Percentiles rank a stretch among this genome's conserved stretches.
Evolutionary conservation across 352 stramenopile genomes (phyloP).

Genomic region (Albugo candida): DNA sequence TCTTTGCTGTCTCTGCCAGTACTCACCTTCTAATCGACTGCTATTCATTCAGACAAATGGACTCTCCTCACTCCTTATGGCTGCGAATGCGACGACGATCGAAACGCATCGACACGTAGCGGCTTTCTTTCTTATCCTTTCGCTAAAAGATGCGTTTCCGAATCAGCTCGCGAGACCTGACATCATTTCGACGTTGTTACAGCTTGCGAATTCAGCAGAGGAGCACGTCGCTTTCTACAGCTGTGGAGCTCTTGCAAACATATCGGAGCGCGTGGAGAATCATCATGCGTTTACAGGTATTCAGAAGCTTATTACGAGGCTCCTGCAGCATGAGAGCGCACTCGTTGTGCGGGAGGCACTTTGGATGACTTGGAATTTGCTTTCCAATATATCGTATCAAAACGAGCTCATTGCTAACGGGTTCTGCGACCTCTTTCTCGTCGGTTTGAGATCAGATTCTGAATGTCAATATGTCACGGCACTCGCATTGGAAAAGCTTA

Average conservation of each 20-base stretch:
- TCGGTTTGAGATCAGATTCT: constrained; percentile 76
- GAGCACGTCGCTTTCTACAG: constrained; percentile 83
- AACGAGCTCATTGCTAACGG: constrained; percentile 80
- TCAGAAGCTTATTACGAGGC: constrained; percentile 34
- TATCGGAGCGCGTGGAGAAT: constrained; percentile 87
- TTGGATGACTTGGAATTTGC: constrained; percentile 84
- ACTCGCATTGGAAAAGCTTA: constrained; percentile 88
- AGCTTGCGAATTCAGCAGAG: constrained; percentile 78
- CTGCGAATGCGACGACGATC: constrained; percentile 73
- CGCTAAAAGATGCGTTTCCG: constrained; percentile 83
- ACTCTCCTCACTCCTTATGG: constrained; percentile 66
- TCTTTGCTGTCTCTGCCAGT: constrained; percentile 82
- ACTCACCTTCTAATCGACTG: constrained; percentile 72
- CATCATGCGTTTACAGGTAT: constrained; percentile 75
- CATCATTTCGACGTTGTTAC: constrained; percentile 61
- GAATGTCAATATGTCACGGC: constrained; percentile 92
- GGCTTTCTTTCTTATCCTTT: constrained; percentile 87
- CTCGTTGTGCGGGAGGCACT: constrained; percentile 89
- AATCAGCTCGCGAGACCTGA: constrained; percentile 71
- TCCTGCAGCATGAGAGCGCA: constrained; percentile 72
- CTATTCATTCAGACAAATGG: constrained; percentile 74
- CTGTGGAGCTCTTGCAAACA: constrained; percentile 84
- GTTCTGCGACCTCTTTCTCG: constrained; percentile 74
- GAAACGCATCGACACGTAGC: constrained; percentile 90
- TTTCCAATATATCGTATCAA: constrained; percentile 87